Evolutionary conservation across 108 stramenopile genomes (phyloP).

Genomic region (Pseudonitzschia pungens): DNA sequence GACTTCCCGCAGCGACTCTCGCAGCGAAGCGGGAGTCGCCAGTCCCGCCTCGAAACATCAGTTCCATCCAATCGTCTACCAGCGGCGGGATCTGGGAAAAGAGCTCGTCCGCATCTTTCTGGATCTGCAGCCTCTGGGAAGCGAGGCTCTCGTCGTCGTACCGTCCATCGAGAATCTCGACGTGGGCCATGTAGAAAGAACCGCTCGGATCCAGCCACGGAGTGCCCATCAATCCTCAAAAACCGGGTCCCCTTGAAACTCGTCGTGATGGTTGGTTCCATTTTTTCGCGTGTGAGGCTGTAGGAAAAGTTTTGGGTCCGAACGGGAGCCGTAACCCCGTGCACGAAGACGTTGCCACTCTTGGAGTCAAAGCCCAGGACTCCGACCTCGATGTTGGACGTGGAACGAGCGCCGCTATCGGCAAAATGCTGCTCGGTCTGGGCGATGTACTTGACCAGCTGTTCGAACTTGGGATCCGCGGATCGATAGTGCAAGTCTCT

Average conservation of each 20-base stretch:
- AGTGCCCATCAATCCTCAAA: slow-evolving; percentile 29
- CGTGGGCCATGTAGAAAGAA: slow-evolving; percentile 34
- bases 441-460: slow-evolving; percentile 17
- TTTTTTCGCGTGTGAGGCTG: slow-evolving; percentile 4
- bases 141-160: slow-evolving; percentile 7
- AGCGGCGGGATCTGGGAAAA: slow-evolving; percentile 18
- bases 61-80: slow-evolving; percentile 30
- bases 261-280: slow-evolving; percentile 14
- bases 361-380: slow-evolving; percentile 1
- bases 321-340: slow-evolving; percentile 28
- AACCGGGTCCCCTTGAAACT: slow-evolving; percentile 19
- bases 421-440: neutral
- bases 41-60: slow-evolving; percentile 16
- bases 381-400: neutral
- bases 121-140: neutral
- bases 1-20: neutral
- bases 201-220: slow-evolving; percentile 34
- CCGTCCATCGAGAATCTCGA: slow-evolving; percentile 27
- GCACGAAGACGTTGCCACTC: neutral
- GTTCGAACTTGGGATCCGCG: slow-evolving; percentile 35
- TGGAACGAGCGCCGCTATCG: neutral
- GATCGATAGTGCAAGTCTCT: slow-evolving; percentile 21
- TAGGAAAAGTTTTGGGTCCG: slow-evolving; percentile 6
- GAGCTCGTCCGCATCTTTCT: slow-evolving; percentile 6
- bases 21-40: slow-evolving; percentile 15